Evolutionary conservation across 257 asterid species (phyloP), one percentile per base, ranked within the genome.

Genomic region (Lantana camara): DNA sequence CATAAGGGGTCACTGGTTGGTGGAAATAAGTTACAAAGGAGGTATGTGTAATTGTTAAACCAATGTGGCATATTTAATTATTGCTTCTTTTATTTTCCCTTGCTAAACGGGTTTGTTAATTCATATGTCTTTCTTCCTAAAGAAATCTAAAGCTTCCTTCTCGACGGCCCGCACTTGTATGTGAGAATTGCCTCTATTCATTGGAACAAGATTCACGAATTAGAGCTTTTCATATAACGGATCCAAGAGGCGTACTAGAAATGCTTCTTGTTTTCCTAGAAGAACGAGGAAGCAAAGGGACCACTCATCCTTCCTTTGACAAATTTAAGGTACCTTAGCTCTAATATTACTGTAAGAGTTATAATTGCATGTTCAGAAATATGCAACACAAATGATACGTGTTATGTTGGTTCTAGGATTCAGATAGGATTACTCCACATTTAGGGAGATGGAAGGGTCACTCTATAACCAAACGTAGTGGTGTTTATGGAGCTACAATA

Each of bases 101-200:
- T 5, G 4, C 32, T 27, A 27, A 27, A 27, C 32, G 32, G 32
- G 32, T 27, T 27, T 27, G 32, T 27, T 2, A 27, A 27, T 27
- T 27, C 2, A 27, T 27, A 27, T 77, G n/a, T 12, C 24, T 55
- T 56, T 72, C 77, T 40, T 58, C 69, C 2, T 10, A 47, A 71
- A 93, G 99, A 77, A 87, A 90, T 64, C 70, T 93, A 72, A 93
- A 85, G 90, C 94, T 93, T 67, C 99, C 99, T 21, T 90, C 96
- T 64, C 80, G 87, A 52, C 65, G 78, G 56, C 99, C 97, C 56
- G 75, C 97, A 72, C 48, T 93, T 70, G 99, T 90, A 57, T 93
- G 99, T 70, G 99, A 93, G 72, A 90, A 81, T 75, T 90, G 95
- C 77, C 87, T 90, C 66, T 84, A 77, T 79, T 90, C 99, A 49